Percentiles rank a stretch among this genome's conserved stretches.
phyloP scores from a whole-genome alignment of 1,139 yeast species.

The Pichia inconspicua region DNA sequence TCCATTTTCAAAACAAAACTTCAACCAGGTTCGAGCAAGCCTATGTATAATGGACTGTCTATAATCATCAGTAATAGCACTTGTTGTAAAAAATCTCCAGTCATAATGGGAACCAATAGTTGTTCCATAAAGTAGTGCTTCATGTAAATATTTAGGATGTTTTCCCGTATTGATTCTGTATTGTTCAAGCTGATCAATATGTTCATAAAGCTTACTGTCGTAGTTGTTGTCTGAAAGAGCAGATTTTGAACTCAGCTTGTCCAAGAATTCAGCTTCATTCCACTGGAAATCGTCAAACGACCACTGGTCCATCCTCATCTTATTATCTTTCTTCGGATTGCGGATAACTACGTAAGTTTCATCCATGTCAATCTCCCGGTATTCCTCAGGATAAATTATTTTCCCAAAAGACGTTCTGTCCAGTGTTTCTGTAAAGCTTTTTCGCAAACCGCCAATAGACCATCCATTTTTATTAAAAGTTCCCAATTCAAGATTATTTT shows the following conservation, averaged over 20 bases:
- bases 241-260: constrained; percentile 10
- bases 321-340: constrained; percentile 3
- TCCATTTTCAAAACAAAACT: constrained; percentile 37
- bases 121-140: constrained; percentile 28
- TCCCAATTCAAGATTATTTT: constrained; percentile 3
- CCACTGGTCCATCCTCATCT: constrained; percentile 16
- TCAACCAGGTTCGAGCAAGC: constrained; percentile 46
- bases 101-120: constrained; percentile 31
- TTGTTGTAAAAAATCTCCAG: constrained; percentile 36
- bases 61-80: constrained; percentile 24
- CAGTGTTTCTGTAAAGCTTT: constrained; percentile 1
- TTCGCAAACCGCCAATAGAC: constrained; percentile 3
- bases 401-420: constrained; percentile 10
- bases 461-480: constrained; percentile 17
- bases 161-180: constrained; percentile 13
- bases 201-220: constrained; percentile 18
- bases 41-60: constrained; percentile 39
- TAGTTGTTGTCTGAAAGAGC: constrained; percentile 5
- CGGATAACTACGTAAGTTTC: constrained; percentile 14
- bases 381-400: constrained; percentile 9
- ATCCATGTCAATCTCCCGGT: constrained; percentile 10
- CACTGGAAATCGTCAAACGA: constrained; percentile 21
- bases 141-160: constrained; percentile 27
- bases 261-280: constrained; percentile 20
- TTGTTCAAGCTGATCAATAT: constrained; percentile 18